Conservation (phyloP, 2,329 filamentous ascomycete genomes). For the Clonostachys sp. region DNA sequence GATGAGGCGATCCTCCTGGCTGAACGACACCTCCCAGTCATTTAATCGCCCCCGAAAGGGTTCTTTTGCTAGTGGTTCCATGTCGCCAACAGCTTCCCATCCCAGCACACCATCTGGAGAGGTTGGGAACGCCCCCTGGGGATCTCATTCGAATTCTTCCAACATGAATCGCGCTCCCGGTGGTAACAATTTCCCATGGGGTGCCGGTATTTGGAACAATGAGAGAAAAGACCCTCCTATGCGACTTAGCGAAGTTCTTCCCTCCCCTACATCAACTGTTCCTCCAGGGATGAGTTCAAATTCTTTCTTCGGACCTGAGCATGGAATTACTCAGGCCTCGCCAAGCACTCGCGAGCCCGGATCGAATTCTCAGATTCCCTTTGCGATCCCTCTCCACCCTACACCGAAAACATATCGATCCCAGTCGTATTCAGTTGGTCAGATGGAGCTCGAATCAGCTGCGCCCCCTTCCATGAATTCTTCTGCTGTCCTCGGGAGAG, state of each 20-base stretch:
- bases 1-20: slow-evolving; percentile 73
- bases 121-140: slow-evolving; percentile 45
- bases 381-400: slow-evolving; percentile 82
- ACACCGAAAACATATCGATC: slow-evolving; percentile 92
- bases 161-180: slow-evolving; percentile 43
- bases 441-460: slow-evolving; percentile 65
- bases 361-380: slow-evolving; percentile 67
- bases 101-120: slow-evolving; percentile 76
- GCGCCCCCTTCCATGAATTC: slow-evolving; percentile 30
- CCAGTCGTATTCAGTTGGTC: slow-evolving; percentile 93
- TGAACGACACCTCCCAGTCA: slow-evolving; percentile 67
- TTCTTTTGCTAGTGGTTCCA: slow-evolving; percentile 71
- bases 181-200: slow-evolving; percentile 60
- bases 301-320: slow-evolving; percentile 46
- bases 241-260: slow-evolving; percentile 69
- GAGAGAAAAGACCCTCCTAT: slow-evolving; percentile 75
- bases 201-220: slow-evolving; percentile 77
- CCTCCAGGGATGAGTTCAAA: slow-evolving; percentile 35
- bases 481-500: slow-evolving; percentile 46
- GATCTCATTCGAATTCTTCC: slow-evolving; percentile 42
- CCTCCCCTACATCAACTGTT: slow-evolving; percentile 65
- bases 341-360: slow-evolving; percentile 46
- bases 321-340: slow-evolving; percentile 40
- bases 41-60: slow-evolving; percentile 64
- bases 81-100: slow-evolving; percentile 76